Conservation (phyloP, 305 asterid species). For the Stenogyne calaminthoides region DNA sequence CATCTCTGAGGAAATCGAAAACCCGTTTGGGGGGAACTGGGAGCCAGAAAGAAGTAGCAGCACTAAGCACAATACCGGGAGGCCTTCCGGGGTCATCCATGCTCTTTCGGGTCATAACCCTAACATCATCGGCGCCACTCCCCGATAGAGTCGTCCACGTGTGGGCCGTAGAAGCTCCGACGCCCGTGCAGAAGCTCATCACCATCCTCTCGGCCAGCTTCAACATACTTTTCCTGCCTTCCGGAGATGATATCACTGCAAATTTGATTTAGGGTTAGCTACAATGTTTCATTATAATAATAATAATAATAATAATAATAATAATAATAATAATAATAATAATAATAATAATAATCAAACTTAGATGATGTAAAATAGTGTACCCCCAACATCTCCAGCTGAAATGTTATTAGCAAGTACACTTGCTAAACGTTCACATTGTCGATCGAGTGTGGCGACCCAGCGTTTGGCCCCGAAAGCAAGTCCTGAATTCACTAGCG, state of each 20-base stretch:
- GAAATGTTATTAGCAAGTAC: slow-evolving; percentile 81
- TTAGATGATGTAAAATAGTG: neutral
- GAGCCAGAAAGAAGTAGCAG: slow-evolving; percentile 98
- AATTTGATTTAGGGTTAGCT: no score
- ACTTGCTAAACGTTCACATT: slow-evolving; percentile 89
- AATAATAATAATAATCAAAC: no score
- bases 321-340: no score
- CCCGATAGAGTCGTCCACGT: slow-evolving; percentile 94
- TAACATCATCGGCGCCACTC: slow-evolving; percentile 89
- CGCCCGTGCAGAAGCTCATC: slow-evolving; percentile 92
- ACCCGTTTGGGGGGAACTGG: slow-evolving; percentile 84
- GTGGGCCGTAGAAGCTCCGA: slow-evolving; percentile 95
- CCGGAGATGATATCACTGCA: slow-evolving; percentile 77
- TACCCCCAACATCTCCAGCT: slow-evolving; percentile 86
- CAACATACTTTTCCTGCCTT: slow-evolving; percentile 88
- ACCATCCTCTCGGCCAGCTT: slow-evolving; percentile 97
- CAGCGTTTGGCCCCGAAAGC: slow-evolving; percentile 94
- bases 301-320: no score
- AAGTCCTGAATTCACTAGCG: slow-evolving; percentile 77
- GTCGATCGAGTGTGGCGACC: slow-evolving; percentile 84
- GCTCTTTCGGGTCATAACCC: slow-evolving; percentile 97
- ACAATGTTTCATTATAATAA: no score
- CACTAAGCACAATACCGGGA: slow-evolving; percentile 94
- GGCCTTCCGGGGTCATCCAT: slow-evolving; percentile 99
- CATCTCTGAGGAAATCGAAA: slow-evolving; percentile 80